Evolutionary conservation across 257 asterid species (phyloP).

Genomic region (Nicotiana otophora): DNA sequence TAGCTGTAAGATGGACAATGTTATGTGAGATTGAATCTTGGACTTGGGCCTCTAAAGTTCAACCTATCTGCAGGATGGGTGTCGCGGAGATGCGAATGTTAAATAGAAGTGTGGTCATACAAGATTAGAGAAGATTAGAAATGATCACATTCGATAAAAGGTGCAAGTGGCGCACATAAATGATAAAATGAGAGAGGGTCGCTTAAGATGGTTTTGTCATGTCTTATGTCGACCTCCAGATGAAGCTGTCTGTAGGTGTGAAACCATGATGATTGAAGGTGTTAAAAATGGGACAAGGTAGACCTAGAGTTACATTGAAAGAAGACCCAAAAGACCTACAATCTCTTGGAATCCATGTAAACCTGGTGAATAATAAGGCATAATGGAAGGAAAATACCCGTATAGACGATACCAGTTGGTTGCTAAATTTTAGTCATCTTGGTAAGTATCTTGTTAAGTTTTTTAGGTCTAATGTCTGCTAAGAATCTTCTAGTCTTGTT

Average conservation of each 20-base stretch:
- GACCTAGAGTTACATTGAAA: background rate
- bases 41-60: too few relatives aligned
- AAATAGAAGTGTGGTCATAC: too few relatives aligned
- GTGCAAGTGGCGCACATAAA: too few relatives aligned
- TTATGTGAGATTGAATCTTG: too few relatives aligned
- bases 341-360: background rate
- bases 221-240: too few relatives aligned
- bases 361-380: background rate
- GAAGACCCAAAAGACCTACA: background rate
- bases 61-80: too few relatives aligned
- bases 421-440: background rate
- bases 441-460: background rate
- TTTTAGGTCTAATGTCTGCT: background rate
- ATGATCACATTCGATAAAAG: too few relatives aligned
- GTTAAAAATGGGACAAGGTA: background rate
- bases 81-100: too few relatives aligned
- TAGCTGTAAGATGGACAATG: too few relatives aligned
- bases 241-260: background rate
- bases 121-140: too few relatives aligned
- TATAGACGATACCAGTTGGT: background rate
- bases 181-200: too few relatives aligned
- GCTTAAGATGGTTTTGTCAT: too few relatives aligned
- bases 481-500: conserved; percentile 1
- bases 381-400: background rate
- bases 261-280: background rate